These are phyloP conservation scores for Silene conica DNA, from an alignment of 148 eudicot species.

Conservation along the genomic window DNA sequence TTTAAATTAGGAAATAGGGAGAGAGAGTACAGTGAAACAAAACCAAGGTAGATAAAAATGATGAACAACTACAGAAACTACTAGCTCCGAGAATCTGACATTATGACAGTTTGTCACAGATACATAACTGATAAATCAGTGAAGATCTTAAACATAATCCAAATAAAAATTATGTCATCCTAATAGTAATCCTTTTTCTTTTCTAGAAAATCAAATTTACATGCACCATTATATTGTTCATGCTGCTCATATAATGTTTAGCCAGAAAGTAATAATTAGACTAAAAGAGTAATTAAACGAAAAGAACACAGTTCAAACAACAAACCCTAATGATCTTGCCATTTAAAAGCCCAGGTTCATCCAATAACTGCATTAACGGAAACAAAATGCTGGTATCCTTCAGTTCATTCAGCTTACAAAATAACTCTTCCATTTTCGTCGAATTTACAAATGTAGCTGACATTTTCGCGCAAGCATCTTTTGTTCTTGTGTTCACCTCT, in stretches of 20 bases:
- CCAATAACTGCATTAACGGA: conserved; percentile 45
- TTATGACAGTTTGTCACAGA: background rate
- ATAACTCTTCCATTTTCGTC: conserved; percentile 58
- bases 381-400: conserved; percentile 43
- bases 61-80: background rate
- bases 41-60: no score
- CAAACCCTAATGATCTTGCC: conserved; percentile 47
- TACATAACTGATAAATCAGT: background rate
- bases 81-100: conserved; percentile 2
- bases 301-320: conserved; percentile 10
- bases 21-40: background rate
- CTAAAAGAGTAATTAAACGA: background rate
- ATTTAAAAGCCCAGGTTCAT: conserved; percentile 37
- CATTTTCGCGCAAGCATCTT: conserved; percentile 43
- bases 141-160: background rate
- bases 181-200: background rate
- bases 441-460: conserved; percentile 61
- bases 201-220: background rate
- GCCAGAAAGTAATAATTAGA: conserved; percentile 1
- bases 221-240: background rate
- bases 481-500: conserved; percentile 44
- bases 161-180: background rate
- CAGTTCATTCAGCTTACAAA: conserved; percentile 39
- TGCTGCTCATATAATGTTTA: background rate
- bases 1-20: background rate